Evolutionary conservation across 495 filamentous ascomycete species (phyloP).

Genomic region (Tuber borchii): DNA sequence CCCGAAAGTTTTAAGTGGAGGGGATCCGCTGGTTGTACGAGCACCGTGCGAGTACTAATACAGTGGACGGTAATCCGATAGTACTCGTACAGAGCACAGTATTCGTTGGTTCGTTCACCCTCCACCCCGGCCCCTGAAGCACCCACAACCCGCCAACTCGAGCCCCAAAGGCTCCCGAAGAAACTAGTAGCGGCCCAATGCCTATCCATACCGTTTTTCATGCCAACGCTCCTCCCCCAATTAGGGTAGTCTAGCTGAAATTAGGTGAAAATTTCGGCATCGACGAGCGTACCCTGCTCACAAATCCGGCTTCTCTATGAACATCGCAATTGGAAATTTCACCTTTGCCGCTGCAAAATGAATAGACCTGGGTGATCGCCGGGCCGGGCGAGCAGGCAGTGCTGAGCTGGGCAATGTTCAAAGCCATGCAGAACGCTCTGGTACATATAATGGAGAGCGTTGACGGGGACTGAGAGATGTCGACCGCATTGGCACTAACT

Average conservation of each 20-base stretch:
- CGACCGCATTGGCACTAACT: too few species aligned
- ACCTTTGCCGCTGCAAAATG: constrained; percentile 16
- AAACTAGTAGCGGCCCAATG: neutral
- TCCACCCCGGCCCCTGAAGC: neutral
- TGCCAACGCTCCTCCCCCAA: neutral
- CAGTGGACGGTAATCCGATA: too few species aligned
- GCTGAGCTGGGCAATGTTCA: constrained; percentile 18
- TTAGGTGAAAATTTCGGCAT: neutral
- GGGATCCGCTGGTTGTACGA: neutral
- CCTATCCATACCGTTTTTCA: neutral
- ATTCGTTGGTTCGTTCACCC: neutral
- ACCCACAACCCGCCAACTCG: neutral
- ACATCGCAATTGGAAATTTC: neutral
- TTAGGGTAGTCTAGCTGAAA: neutral
- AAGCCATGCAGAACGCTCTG: constrained; percentile 18
- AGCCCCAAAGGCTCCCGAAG: neutral
- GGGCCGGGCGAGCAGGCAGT: constrained; percentile 17
- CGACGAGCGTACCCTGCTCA: neutral
- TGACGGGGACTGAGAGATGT: neutral
- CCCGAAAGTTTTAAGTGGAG: neutral
- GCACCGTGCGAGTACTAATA: too few species aligned
- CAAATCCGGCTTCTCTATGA: too few species aligned
- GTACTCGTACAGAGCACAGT: neutral
- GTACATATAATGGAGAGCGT: constrained; percentile 11
- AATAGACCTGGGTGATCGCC: constrained; percentile 17